A percentile compares a stretch with the other conserved stretches of the same genome.
Conservation (phyloP, 2,329 filamentous ascomycete species). For the Tetracladium maxilliforme region DNA sequence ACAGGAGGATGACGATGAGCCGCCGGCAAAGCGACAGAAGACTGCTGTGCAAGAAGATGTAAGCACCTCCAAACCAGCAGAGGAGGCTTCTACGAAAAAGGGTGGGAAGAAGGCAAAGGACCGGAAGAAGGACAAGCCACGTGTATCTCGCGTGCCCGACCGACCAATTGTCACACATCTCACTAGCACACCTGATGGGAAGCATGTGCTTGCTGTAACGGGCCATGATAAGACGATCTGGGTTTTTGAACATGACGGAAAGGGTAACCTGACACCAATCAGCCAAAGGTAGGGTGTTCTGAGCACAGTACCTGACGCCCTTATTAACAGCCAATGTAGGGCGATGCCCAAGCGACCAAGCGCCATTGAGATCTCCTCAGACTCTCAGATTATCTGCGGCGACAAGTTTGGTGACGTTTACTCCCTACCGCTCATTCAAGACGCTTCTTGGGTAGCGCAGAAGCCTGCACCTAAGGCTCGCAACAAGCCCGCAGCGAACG, state of each 20-base stretch:
- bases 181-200: slow-evolving; percentile 44
- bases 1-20: too few species aligned
- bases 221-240: slow-evolving; percentile 86
- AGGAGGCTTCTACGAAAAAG: too few species aligned
- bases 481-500: slow-evolving; percentile 38
- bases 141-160: slow-evolving; percentile 20
- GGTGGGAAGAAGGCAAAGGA: too few species aligned
- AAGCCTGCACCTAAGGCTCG: slow-evolving; percentile 14
- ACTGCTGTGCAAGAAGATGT: too few species aligned
- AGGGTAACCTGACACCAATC: slow-evolving; percentile 47
- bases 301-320: slow-evolving; percentile 12
- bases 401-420: slow-evolving; percentile 99
- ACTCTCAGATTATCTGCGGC: slow-evolving; percentile 62
- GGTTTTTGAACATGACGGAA: slow-evolving; percentile 55
- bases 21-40: too few species aligned
- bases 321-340: slow-evolving; percentile 34
- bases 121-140: slow-evolving; percentile 5
- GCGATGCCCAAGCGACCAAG: slow-evolving; percentile 83
- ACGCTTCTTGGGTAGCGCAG: slow-evolving; percentile 12
- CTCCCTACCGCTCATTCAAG: slow-evolving; percentile 55
- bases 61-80: too few species aligned
- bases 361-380: slow-evolving; percentile 54
- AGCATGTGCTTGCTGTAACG: slow-evolving; percentile 63
- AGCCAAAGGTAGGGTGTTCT: slow-evolving; percentile 49
- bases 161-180: slow-evolving; percentile 56